A percentile compares a stretch with the other conserved stretches of the same genome.
phyloP scores from a whole-genome alignment of 352 stramenopile species.

The Plasmopara viticola region DNA sequence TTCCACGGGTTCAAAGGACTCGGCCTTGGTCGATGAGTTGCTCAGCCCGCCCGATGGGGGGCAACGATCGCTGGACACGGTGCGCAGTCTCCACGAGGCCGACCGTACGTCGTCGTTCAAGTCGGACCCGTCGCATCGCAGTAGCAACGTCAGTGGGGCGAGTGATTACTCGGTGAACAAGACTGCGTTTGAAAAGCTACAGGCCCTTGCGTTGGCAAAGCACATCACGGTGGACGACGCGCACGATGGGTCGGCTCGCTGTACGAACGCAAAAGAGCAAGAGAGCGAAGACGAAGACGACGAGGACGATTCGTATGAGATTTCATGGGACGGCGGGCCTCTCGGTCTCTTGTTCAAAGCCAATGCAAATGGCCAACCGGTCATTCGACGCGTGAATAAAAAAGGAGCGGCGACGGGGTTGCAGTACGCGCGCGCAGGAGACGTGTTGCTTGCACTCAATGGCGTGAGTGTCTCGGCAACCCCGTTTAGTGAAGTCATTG shows the following conservation, averaged over 20 bases:
- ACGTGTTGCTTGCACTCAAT: slow-evolving; percentile 72
- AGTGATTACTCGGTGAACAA: slow-evolving; percentile 21
- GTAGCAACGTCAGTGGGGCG: slow-evolving; percentile 22
- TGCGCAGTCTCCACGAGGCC: slow-evolving; percentile 34
- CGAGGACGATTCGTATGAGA: slow-evolving; percentile 63
- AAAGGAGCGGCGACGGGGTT: slow-evolving; percentile 52
- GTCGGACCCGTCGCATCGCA: slow-evolving; percentile 20
- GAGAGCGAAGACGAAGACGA: slow-evolving; percentile 42
- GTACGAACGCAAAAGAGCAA: slow-evolving; percentile 10
- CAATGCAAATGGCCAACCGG: slow-evolving; percentile 35
- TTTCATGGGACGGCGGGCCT: slow-evolving; percentile 59
- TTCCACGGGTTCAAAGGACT: slow-evolving; percentile 42
- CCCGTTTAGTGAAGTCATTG: slow-evolving; percentile 62
- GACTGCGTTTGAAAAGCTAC: slow-evolving; percentile 49
- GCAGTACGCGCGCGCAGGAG: slow-evolving; percentile 57
- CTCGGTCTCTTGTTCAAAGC: slow-evolving; percentile 73
- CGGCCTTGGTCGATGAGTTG: slow-evolving; percentile 41
- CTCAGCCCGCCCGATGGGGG: slow-evolving; percentile 46
- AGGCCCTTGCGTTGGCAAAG: slow-evolving; percentile 41
- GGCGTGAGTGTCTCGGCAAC: slow-evolving; percentile 38
- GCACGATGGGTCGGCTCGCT: slow-evolving; percentile 3
- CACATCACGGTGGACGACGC: slow-evolving; percentile 31
- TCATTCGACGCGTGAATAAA: slow-evolving; percentile 76
- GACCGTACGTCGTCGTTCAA: slow-evolving; percentile 15
- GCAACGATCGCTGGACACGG: slow-evolving; percentile 41